These are phyloP conservation scores for Candida mattraensis DNA, from an alignment of 805 yeast species.

Conservation along the genomic window DNA sequence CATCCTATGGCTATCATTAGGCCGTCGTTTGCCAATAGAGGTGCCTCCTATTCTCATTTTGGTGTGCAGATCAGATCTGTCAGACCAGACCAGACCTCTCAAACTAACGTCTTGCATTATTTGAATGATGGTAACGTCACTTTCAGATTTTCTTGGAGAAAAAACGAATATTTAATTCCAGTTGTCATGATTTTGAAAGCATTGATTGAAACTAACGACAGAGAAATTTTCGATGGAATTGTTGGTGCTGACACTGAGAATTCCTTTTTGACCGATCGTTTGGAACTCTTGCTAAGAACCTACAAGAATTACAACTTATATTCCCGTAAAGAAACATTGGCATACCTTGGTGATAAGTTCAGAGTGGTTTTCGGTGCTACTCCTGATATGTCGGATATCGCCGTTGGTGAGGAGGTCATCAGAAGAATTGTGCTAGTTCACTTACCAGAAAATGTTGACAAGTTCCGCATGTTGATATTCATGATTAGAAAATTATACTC, in stretches of 20 bases:
- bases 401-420: conserved; percentile 85
- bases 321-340: conserved; percentile 85
- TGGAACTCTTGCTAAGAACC: conserved; percentile 86
- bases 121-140: conserved; percentile 94
- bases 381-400: conserved; percentile 83
- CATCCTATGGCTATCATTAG: conserved; percentile 98
- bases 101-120: conserved; percentile 95
- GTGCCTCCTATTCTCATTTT: conserved; percentile 79
- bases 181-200: conserved; percentile 92
- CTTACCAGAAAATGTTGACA: conserved; percentile 69
- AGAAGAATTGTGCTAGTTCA: conserved; percentile 88
- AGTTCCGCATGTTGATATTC: conserved; percentile 82
- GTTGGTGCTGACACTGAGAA: conserved; percentile 85
- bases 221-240: conserved; percentile 94
- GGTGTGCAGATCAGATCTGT: conserved; percentile 95
- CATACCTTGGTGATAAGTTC: conserved; percentile 93
- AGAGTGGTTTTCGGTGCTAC: conserved; percentile 90
- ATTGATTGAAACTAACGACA: conserved; percentile 83
- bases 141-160: conserved; percentile 95
- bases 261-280: conserved; percentile 96
- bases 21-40: conserved; percentile 92
- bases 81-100: conserved; percentile 96
- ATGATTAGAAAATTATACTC: conserved; percentile 96
- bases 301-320: conserved; percentile 79
- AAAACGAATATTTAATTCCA: conserved; percentile 92